These are phyloP conservation scores for Sistotremastrum niveocremeum DNA, from an alignment of 768 basidiomycete species.

Conservation along the genomic window DNA sequence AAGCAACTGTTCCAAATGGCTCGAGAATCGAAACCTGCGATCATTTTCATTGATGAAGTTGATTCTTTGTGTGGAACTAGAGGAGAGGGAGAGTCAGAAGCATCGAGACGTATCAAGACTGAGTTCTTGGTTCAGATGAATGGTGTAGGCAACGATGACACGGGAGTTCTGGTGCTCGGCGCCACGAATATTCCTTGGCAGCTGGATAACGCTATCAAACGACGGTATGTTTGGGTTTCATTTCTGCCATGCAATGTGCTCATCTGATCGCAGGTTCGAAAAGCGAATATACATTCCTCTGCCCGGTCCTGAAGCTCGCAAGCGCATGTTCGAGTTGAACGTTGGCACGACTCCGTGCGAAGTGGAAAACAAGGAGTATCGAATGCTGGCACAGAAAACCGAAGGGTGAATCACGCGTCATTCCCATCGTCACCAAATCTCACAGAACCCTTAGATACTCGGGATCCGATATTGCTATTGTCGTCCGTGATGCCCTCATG, in stretches of 20 bases:
- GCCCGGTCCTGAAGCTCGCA: slow-evolving; percentile 82
- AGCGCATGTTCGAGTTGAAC: slow-evolving; percentile 95
- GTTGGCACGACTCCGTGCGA: slow-evolving; percentile 87
- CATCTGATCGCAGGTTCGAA: slow-evolving; percentile 51
- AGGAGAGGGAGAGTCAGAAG: slow-evolving; percentile 95
- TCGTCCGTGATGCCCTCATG: slow-evolving; percentile 96
- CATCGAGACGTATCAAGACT: slow-evolving; percentile 93
- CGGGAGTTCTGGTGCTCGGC: slow-evolving; percentile 88
- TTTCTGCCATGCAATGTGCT: neutral
- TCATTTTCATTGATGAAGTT: slow-evolving; percentile 98
- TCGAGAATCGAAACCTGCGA: slow-evolving; percentile 88
- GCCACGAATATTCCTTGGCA: slow-evolving; percentile 99
- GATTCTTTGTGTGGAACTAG: slow-evolving; percentile 92
- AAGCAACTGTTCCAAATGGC: slow-evolving; percentile 96
- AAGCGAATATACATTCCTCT: slow-evolving; percentile 98
- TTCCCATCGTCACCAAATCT: too few species aligned
- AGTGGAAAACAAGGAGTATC: slow-evolving; percentile 66
- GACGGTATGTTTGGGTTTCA: slow-evolving; percentile 39
- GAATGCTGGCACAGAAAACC: slow-evolving; percentile 67
- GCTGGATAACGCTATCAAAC: slow-evolving; percentile 93
- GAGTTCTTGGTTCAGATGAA: slow-evolving; percentile 99
- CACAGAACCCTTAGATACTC: slow-evolving; percentile 44
- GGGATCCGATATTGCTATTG: slow-evolving; percentile 87
- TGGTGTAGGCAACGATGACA: slow-evolving; percentile 95
- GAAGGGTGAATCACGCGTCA: slow-evolving; percentile 43